Conservation (phyloP, 2,329 filamentous ascomycete genomes). For the Aspergillus sergii region DNA sequence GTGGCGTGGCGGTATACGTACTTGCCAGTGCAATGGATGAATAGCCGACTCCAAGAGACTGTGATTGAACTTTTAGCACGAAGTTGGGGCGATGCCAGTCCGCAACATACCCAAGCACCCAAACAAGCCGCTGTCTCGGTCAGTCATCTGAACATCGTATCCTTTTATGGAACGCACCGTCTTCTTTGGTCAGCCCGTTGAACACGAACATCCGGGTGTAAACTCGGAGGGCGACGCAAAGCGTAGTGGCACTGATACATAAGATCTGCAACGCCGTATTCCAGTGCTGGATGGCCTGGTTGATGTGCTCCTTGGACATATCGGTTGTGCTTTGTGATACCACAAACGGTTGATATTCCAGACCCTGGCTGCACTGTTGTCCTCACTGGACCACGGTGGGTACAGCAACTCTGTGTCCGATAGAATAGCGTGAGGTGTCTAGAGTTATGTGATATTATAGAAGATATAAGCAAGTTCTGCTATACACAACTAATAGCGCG, state of each 20-base stretch:
- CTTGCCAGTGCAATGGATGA: neutral
- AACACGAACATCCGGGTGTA: neutral
- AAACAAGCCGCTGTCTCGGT: neutral
- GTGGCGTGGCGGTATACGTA: neutral
- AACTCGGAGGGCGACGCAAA: neutral
- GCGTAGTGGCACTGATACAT: neutral
- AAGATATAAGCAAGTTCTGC: neutral
- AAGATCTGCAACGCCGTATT: neutral
- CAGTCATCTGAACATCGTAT: neutral
- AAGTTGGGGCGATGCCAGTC: neutral
- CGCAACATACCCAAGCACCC: neutral
- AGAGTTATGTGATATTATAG: rapidly evolving
- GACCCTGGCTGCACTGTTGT: neutral
- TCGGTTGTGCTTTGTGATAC: neutral
- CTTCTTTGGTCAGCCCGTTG: neutral
- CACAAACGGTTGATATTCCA: rapidly evolving
- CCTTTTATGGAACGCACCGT: neutral
- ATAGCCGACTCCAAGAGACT: neutral
- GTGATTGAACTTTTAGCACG: neutral
- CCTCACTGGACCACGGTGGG: neutral
- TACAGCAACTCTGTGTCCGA: neutral
- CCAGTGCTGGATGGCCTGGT: neutral
- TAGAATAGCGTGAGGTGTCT: rapidly evolving
- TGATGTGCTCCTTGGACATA: neutral
- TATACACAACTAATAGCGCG: neutral